Evolutionary conservation across 2,329 filamentous ascomycete species (phyloP).

Genomic region (Fusarium poae): DNA sequence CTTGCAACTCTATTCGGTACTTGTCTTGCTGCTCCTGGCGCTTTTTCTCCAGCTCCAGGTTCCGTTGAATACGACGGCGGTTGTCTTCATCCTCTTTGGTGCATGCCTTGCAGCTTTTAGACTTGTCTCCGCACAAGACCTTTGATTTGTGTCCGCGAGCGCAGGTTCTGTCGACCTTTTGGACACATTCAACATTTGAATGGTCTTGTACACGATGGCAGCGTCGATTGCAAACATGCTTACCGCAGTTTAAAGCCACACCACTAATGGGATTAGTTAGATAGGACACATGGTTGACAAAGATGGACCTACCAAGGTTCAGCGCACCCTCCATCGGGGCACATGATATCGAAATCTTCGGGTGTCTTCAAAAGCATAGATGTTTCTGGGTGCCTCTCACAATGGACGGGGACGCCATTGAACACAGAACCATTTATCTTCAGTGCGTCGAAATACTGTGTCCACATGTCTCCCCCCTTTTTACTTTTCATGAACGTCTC

Average conservation of each 20-base stretch:
- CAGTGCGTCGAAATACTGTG: constrained; percentile 67
- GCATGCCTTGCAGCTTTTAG: constrained; percentile 64
- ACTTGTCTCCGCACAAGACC: constrained; percentile 60
- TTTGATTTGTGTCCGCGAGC: constrained; percentile 62
- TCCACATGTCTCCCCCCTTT: constrained; percentile 62
- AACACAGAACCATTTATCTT: constrained; percentile 65
- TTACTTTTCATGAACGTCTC: constrained; percentile 73
- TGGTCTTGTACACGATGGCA: constrained; percentile 76
- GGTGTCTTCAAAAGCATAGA: constrained; percentile 60
- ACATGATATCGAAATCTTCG: constrained; percentile 70
- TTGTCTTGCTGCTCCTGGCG: constrained; percentile 59
- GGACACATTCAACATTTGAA: constrained; percentile 57
- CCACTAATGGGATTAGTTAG: constrained; percentile 56
- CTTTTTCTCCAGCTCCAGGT: constrained; percentile 64
- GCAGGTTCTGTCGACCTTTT: constrained; percentile 62
- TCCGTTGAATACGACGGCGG: constrained; percentile 59
- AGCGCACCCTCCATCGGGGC: constrained; percentile 78
- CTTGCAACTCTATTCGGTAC: constrained; percentile 61
- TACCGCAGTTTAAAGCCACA: constrained; percentile 64
- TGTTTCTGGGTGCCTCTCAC: constrained; percentile 68
- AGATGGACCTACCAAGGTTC: constrained; percentile 65
- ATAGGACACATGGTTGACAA: too few relatives aligned
- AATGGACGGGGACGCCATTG: constrained; percentile 71
- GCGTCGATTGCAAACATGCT: constrained; percentile 68
- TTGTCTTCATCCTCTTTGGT: constrained; percentile 61